phyloP scores from a whole-genome alignment of 208 protist species.

The Trypanosoma rangeli region DNA sequence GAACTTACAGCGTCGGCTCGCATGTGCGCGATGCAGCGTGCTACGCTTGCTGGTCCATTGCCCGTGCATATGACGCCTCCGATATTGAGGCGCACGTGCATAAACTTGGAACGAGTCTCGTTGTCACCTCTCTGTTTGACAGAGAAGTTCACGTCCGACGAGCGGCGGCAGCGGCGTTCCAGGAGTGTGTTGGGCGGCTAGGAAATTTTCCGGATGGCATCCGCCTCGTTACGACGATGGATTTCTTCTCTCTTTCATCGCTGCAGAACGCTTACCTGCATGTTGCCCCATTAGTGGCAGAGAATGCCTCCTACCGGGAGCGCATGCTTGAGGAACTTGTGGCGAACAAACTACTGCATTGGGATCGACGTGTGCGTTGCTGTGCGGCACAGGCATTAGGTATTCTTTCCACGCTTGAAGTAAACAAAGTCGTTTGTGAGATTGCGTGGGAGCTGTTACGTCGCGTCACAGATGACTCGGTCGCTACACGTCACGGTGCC shows the following conservation, averaged over 20 bases:
- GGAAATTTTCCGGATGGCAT: slow-evolving; percentile 97
- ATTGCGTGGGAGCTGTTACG: slow-evolving; percentile 54
- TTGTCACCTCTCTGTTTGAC: slow-evolving; percentile 89
- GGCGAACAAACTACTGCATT: slow-evolving; percentile 86
- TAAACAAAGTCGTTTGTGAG: slow-evolving; percentile 18
- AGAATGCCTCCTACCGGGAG: slow-evolving; percentile 76
- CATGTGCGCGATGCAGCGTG: slow-evolving; percentile 98
- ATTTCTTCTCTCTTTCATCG: slow-evolving; percentile 97
- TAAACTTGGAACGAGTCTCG: slow-evolving; percentile 64
- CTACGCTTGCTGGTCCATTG: slow-evolving; percentile 98
- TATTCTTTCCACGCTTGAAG: slow-evolving; percentile 46
- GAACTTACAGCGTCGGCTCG: slow-evolving; percentile 95
- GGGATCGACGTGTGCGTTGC: slow-evolving; percentile 84
- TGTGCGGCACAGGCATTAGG: slow-evolving; percentile 83
- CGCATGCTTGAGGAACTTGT: slow-evolving; percentile 91
- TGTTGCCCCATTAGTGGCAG: slow-evolving; percentile 70
- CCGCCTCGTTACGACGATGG: slow-evolving; percentile 93
- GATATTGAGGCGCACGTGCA: slow-evolving; percentile 87
- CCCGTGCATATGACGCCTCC: slow-evolving; percentile 94
- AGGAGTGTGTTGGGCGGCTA: slow-evolving; percentile 92
- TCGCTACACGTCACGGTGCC: slow-evolving; percentile 91
- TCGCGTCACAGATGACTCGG: slow-evolving; percentile 50
- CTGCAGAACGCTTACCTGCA: slow-evolving; percentile 87
- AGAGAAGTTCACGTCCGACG: slow-evolving; percentile 93
- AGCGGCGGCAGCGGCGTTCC: slow-evolving; percentile 92